A percentile compares a stretch with the other conserved stretches of the same genome.
Evolutionary conservation across 83 land plant species (phyloP).

Genomic region (Diphasiastrum complanatum): DNA sequence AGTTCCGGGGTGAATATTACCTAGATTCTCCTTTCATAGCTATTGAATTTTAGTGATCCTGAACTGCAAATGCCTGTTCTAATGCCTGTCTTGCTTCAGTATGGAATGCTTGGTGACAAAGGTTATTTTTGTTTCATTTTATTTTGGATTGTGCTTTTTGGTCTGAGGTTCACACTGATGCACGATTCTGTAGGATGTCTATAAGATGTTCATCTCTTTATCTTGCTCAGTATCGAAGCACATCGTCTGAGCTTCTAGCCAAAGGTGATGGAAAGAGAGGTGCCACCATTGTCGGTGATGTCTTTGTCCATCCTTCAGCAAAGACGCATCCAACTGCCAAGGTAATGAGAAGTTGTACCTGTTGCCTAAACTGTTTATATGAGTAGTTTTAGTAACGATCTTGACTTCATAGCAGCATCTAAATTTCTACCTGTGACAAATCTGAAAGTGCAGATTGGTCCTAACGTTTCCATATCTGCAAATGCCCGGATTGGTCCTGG

Average conservation of each 20-base stretch:
- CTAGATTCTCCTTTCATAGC: too few relatives aligned
- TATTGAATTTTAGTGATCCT: too few relatives aligned
- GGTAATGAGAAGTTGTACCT: conserved; percentile 32
- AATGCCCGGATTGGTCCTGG: conserved; percentile 93
- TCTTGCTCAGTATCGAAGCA: conserved; percentile 57
- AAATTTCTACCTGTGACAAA: not conserved
- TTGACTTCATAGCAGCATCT: too few relatives aligned
- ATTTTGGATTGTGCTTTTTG: too few relatives aligned
- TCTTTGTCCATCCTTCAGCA: conserved; percentile 92
- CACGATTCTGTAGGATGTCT: conserved; percentile 87
- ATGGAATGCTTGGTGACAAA: too few relatives aligned
- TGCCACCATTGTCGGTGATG: conserved; percentile 75
- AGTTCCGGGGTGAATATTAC: conserved; percentile 75
- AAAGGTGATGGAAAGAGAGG: conserved; percentile 52
- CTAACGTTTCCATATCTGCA: conserved; percentile 94
- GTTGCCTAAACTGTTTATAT: too few relatives aligned
- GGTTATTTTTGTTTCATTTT: too few relatives aligned
- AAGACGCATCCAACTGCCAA: conserved; percentile 77
- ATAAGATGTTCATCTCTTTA: conserved; percentile 85
- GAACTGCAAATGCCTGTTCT: too few relatives aligned
- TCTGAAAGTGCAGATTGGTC: conserved; percentile 63
- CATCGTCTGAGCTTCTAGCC: conserved; percentile 78
- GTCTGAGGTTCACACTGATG: too few relatives aligned
- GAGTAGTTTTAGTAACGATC: too few relatives aligned
- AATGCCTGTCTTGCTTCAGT: too few relatives aligned